Evolutionary conservation across 495 filamentous ascomycete species (phyloP).

Genomic region (Hypoxylon lenormandii): DNA sequence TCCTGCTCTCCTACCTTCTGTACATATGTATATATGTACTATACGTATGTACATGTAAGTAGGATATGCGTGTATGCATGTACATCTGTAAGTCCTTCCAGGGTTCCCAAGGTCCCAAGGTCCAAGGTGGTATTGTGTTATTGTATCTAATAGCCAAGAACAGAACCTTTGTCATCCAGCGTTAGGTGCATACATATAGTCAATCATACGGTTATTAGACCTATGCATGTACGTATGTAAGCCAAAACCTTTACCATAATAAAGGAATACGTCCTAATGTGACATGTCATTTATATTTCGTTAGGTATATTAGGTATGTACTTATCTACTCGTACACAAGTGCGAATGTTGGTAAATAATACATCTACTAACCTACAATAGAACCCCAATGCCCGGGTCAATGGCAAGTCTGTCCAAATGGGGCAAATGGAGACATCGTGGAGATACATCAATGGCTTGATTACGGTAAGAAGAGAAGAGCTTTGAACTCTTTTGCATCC

Average conservation of each 20-base stretch:
- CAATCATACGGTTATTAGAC: too few relatives aligned
- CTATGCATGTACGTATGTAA: slow-evolving; percentile 31
- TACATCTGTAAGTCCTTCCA: neutral
- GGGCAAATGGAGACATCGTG: neutral
- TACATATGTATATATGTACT: neutral
- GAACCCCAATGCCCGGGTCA: too few relatives aligned
- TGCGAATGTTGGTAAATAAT: too few relatives aligned
- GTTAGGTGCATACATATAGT: too few relatives aligned
- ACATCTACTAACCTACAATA: too few relatives aligned
- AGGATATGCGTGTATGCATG: neutral
- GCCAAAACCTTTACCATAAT: slow-evolving; percentile 34
- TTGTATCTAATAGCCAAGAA: slow-evolving; percentile 5
- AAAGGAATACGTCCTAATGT: neutral
- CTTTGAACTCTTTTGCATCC: slow-evolving; percentile 18
- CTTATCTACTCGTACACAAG: neutral
- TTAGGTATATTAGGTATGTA: neutral
- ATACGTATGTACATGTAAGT: neutral
- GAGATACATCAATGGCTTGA: too few relatives aligned
- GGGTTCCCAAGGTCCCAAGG: too few relatives aligned
- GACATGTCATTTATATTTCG: neutral
- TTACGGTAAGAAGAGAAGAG: neutral
- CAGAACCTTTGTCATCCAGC: too few relatives aligned
- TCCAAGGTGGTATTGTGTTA: too few relatives aligned
- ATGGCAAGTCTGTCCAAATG: too few relatives aligned
- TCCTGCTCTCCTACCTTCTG: slow-evolving; percentile 21